Evolutionary conservation across 2,329 filamentous ascomycete genomes (phyloP), one percentile per base, ranked within the genome.

Genomic region (Macrophomina tecta): DNA sequence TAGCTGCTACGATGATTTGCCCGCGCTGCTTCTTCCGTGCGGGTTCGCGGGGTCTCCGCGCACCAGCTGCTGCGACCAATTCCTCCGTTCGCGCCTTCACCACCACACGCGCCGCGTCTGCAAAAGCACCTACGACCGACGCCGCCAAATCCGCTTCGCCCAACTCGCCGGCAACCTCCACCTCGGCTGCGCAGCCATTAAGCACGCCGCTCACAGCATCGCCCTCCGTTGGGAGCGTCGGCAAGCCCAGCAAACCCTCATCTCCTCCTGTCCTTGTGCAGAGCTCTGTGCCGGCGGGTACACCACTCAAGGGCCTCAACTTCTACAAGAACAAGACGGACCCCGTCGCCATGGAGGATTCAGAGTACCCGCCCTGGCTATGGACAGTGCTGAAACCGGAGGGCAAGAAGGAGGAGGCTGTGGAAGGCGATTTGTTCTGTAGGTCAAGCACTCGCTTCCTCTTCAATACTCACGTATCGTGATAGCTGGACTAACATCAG

Each of bases 281-380:
- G 69, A 79, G 78, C 67, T 84, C 84, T 34, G 89, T 90, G 72
- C 82, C 84, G 2, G 87, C 89, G 5, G 92, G 92, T 40, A 92
- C 90, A 14, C 80, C 88, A 14, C 82, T 96, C 49, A 88, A 83
- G 65, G 92, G 92, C 1, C 82, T 96, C 66, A 94, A 93, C 78
- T 94, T 91, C 79, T 79, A 89, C 74, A 95, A 95, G 82, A 87
- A 86, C 71, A 85, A 86, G 74, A 81, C 84, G 42, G 91, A 94
- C 75, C 92, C 92, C 0, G 82, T 94, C 5, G 92, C 92, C 9
- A 78, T 89, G 73, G 83, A 88, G 40, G 92, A 96, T 72, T 83
- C 88, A 28, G 90, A 91, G 69, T 96, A 96, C 79, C 92, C 92
- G 3, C 83, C 82, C 30, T 96, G 92, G 92, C 78, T 96, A 69